Evolutionary conservation across 352 stramenopile species (phyloP).

Genomic region (Phytophthora ramorum): DNA sequence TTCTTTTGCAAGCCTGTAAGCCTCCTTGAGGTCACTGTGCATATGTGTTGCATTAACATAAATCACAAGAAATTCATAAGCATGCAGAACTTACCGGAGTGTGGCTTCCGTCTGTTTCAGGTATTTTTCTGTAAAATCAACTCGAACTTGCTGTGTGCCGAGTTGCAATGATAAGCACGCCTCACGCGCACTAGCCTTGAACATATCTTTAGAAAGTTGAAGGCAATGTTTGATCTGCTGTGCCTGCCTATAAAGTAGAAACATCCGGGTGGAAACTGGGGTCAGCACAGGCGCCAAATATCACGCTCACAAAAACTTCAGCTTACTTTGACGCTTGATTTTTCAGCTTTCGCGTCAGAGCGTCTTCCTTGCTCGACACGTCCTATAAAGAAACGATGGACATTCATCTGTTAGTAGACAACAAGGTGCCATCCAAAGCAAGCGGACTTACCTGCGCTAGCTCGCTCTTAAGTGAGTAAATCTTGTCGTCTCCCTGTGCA

Average conservation of each 20-base stretch:
- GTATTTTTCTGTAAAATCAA: constrained; percentile 68
- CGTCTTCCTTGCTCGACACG: constrained; percentile 78
- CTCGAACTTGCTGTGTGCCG: constrained; percentile 70
- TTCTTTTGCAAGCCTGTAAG: constrained; percentile 70
- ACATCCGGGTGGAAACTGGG: neutral
- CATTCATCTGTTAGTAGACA: neutral
- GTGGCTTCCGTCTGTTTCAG: constrained; percentile 60
- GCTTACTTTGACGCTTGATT: constrained; percentile 69
- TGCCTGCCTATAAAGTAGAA: constrained; percentile 49
- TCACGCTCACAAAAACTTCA: neutral
- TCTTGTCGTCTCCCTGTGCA: constrained; percentile 68
- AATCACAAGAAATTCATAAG: neutral
- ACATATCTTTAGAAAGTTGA: constrained; percentile 59
- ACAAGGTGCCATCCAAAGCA: neutral
- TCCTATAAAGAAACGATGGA: constrained; percentile 44
- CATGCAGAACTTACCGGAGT: constrained; percentile 45
- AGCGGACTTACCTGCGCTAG: constrained; percentile 61
- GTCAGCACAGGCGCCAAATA: constrained; percentile 13
- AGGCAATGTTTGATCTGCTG: constrained; percentile 75
- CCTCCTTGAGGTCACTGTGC: constrained; percentile 57
- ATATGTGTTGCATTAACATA: constrained; percentile 8
- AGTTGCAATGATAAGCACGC: constrained; percentile 61
- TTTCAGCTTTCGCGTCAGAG: constrained; percentile 78
- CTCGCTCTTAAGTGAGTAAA: constrained; percentile 74
- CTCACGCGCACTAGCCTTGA: constrained; percentile 56